Conservation (phyloP, 2,329 filamentous ascomycete genomes). For the Colletotrichum neosansevieriae region DNA sequence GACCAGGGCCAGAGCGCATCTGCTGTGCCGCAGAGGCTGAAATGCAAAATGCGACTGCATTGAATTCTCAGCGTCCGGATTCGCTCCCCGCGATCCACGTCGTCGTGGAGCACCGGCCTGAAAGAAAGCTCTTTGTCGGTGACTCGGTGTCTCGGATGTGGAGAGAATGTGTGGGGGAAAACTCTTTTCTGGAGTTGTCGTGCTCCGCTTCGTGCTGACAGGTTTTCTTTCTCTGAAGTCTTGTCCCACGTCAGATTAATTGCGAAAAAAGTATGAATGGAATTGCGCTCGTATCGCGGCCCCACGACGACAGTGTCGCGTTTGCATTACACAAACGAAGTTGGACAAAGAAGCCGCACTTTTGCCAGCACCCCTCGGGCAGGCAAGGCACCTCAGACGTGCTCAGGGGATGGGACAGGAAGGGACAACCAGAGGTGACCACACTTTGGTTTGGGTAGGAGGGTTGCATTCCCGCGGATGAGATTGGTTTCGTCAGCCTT, state of each 20-base stretch:
- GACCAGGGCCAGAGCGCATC: background rate
- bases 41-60: background rate
- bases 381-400: background rate
- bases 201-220: background rate
- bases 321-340: background rate
- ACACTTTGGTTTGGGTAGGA: background rate
- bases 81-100: background rate
- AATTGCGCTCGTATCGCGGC: conserved; percentile 15
- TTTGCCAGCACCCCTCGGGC: no score
- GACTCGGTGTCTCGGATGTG: conserved; percentile 14
- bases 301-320: background rate
- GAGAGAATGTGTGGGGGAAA: background rate
- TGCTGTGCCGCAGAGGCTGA: conserved; percentile 4
- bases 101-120: background rate
- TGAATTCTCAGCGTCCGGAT: background rate
- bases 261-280: conserved; percentile 4
- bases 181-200: background rate
- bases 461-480: conserved; percentile 21
- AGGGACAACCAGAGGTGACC: no score
- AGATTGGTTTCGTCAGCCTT: conserved; percentile 34
- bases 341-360: no score
- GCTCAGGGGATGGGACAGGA: no score
- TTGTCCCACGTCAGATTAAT: conserved; percentile 32
- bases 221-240: background rate
- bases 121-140: background rate